These are phyloP conservation scores for Eucalyptus erythrocorys DNA, from an alignment of 345 rosid genomes.

Conservation along the genomic window DNA sequence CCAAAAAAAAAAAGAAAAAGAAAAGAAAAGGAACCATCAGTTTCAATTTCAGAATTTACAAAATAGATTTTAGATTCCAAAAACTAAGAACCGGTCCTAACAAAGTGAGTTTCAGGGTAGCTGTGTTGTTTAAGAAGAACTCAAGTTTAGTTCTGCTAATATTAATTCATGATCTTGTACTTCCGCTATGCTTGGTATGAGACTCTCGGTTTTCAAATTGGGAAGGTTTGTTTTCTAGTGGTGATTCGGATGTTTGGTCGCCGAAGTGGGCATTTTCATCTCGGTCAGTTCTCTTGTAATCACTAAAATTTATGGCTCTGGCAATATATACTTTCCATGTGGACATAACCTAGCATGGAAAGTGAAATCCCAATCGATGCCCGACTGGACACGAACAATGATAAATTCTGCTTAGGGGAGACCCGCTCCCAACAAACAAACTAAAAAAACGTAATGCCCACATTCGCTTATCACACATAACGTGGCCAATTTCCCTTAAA, in stretches of 20 bases:
- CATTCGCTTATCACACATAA: background rate
- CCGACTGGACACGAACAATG: background rate
- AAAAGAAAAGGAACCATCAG: rapidly evolving
- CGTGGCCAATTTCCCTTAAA: background rate
- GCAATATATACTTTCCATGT: background rate
- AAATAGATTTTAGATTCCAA: background rate
- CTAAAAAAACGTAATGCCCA: background rate
- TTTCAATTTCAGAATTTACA: background rate
- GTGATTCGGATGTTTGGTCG: too few species aligned
- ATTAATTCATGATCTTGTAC: background rate
- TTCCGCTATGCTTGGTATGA: background rate
- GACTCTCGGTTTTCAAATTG: background rate
- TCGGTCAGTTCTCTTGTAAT: background rate
- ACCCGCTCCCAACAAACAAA: background rate
- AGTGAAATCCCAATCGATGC: background rate
- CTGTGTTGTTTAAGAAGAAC: background rate
- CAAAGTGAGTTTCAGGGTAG: background rate
- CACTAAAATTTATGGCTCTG: background rate
- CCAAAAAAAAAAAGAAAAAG: too few species aligned
- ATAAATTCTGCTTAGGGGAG: background rate
- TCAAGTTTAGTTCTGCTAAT: background rate
- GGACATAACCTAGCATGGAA: background rate
- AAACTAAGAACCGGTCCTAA: background rate
- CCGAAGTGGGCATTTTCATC: background rate
- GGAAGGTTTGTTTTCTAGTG: background rate